A percentile compares a stretch with the other conserved stretches of the same genome.
Conservation (phyloP, 306 rosid genomes). For the Trifolium subterraneum region DNA sequence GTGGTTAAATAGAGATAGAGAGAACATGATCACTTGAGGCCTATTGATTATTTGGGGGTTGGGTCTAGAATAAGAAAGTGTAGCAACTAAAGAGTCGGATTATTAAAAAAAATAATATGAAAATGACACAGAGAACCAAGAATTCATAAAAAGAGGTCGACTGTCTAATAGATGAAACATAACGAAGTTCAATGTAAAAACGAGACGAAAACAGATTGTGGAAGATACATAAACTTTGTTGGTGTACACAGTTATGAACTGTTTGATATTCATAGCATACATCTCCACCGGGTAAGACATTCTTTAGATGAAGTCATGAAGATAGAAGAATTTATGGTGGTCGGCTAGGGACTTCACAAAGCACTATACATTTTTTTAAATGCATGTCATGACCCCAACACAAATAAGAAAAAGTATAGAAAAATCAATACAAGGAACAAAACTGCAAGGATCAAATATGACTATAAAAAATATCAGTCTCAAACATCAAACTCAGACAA, state of each 20-base stretch:
- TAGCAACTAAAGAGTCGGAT: neutral
- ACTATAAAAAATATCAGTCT: constrained; percentile 2
- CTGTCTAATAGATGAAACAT: neutral
- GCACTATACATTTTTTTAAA: neutral
- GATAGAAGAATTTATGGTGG: constrained; percentile 10
- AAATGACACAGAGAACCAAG: neutral
- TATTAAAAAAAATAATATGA: neutral
- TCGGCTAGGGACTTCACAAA: constrained; percentile 2
- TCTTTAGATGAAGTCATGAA: neutral
- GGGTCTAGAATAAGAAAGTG: neutral
- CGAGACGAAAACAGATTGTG: neutral
- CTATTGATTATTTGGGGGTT: neutral
- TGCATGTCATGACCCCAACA: neutral
- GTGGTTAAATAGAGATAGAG: neutral
- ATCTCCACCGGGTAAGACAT: neutral
- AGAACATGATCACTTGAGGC: constrained; percentile 10
- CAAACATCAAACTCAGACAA: neutral
- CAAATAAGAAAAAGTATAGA: constrained; percentile 16
- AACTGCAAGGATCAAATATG: neutral
- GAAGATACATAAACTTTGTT: constrained; percentile 10
- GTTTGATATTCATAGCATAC: constrained; percentile 10
- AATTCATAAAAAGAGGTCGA: neutral
- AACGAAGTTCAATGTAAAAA: constrained; percentile 14
- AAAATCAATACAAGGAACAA: constrained; percentile 11
- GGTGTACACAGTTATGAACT: neutral